phyloP scores from a whole-genome alignment of 2,329 filamentous ascomycete genomes.

The Penicillium decumbens region DNA sequence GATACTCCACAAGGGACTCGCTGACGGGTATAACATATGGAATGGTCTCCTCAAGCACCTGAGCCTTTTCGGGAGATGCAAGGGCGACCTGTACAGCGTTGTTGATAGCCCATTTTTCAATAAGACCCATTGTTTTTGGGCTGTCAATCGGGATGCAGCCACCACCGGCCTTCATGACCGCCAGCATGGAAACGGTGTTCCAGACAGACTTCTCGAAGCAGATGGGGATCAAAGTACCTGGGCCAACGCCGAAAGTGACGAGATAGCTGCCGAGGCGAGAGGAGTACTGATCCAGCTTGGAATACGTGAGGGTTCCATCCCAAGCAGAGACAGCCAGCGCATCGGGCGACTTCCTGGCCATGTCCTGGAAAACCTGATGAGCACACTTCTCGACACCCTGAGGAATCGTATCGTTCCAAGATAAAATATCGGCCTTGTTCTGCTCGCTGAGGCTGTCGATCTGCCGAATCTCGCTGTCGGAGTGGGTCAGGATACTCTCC shows the following conservation, averaged over 20 bases:
- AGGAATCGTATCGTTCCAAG: conserved; percentile 29
- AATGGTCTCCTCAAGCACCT: conserved; percentile 40
- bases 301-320: conserved; percentile 35
- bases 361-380: conserved; percentile 28
- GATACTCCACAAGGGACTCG: conserved; percentile 33
- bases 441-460: conserved; percentile 39
- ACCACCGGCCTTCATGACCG: conserved; percentile 30
- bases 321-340: conserved; percentile 29
- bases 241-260: conserved; percentile 25
- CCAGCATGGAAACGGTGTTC: conserved; percentile 28
- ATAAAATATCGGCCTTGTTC: conserved; percentile 28
- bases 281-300: conserved; percentile 31
- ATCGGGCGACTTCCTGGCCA: conserved; percentile 21
- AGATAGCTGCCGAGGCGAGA: conserved; percentile 31
- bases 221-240: conserved; percentile 26
- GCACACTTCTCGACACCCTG: conserved; percentile 25
- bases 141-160: conserved; percentile 37
- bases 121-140: conserved; percentile 25
- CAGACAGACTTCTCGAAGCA: conserved; percentile 30
- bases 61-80: conserved; percentile 35
- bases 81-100: conserved; percentile 40
- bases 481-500: conserved; percentile 37
- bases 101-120: conserved; percentile 40
- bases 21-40: conserved; percentile 38
- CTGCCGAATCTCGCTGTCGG: conserved; percentile 29